A percentile compares a stretch with the other conserved stretches of the same genome.
Evolutionary conservation across 2,329 filamentous ascomycete genomes (phyloP).

Genomic region (Helotiales sp.): DNA sequence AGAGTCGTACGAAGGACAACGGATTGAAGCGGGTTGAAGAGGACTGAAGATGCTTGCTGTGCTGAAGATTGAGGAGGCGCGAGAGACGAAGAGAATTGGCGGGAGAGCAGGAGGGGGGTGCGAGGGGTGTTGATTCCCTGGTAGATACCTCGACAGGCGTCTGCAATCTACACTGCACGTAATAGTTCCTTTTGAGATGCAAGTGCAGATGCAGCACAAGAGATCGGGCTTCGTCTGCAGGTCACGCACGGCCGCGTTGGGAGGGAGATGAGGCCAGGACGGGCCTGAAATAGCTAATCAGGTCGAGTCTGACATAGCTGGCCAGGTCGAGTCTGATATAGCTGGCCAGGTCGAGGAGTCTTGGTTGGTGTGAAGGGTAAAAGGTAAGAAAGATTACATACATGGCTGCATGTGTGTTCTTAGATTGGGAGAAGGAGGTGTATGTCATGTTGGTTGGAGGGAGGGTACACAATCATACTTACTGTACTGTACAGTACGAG

Average conservation of each 20-base stretch:
- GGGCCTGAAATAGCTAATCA: background rate
- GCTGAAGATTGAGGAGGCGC: background rate
- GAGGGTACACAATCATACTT: background rate
- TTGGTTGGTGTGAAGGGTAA: background rate
- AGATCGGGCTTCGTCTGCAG: constrained; percentile 14
- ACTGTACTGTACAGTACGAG: no score
- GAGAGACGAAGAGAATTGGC: background rate
- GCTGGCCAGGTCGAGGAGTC: background rate
- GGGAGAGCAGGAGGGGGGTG: background rate
- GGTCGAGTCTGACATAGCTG: no score
- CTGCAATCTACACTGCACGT: constrained; percentile 8
- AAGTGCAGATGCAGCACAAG: constrained; percentile 12
- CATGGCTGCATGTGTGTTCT: background rate
- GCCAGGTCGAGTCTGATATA: background rate
- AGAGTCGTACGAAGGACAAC: background rate
- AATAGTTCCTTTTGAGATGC: constrained; percentile 1
- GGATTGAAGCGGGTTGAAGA: no score
- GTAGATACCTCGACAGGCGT: background rate
- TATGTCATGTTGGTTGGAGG: background rate
- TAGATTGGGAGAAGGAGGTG: background rate
- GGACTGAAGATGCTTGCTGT: background rate
- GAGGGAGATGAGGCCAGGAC: background rate
- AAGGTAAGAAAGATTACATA: no score
- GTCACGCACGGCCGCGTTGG: constrained; percentile 7
- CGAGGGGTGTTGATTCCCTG: background rate